Evolutionary conservation across 768 basidiomycete genomes (phyloP).

Genomic region (Kwoniella newhampshirensis): DNA sequence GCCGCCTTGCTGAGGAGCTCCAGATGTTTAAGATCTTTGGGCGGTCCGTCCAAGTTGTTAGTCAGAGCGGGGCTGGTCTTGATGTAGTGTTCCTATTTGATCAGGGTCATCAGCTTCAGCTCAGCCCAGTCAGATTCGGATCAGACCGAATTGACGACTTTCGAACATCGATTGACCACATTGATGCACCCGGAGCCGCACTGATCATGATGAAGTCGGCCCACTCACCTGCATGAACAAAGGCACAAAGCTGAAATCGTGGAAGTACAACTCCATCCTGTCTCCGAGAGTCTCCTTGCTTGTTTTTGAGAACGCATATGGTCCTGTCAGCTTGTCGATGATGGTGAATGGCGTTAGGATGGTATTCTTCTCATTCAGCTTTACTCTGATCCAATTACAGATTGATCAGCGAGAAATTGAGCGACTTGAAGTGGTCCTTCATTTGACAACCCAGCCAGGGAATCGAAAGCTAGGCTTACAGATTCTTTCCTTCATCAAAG

Average conservation of each 20-base stretch:
- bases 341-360: constrained; percentile 91
- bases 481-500: constrained; percentile 85
- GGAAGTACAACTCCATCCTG: constrained; percentile 95
- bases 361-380: constrained; percentile 87
- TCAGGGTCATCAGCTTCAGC: background rate
- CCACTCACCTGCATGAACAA: constrained; percentile 83
- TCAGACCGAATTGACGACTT: too few species aligned
- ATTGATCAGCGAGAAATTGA: background rate
- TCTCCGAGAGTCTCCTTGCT: constrained; percentile 78
- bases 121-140: background rate
- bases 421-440: background rate
- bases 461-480: constrained; percentile 61
- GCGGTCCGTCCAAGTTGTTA: constrained; percentile 61
- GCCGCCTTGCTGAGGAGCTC: constrained; percentile 83
- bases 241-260: constrained; percentile 90
- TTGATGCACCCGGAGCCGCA: too few species aligned
- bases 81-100: constrained; percentile 81
- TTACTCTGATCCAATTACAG: constrained; percentile 59
- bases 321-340: constrained; percentile 82
- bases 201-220: background rate
- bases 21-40: constrained; percentile 68
- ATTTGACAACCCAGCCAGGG: too few species aligned
- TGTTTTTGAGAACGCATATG: constrained; percentile 82
- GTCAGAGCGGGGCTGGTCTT: constrained; percentile 71
- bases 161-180: too few species aligned